Conservation (phyloP, 2,329 filamentous ascomycete species). For the Pseudogymnoascus sp. region DNA sequence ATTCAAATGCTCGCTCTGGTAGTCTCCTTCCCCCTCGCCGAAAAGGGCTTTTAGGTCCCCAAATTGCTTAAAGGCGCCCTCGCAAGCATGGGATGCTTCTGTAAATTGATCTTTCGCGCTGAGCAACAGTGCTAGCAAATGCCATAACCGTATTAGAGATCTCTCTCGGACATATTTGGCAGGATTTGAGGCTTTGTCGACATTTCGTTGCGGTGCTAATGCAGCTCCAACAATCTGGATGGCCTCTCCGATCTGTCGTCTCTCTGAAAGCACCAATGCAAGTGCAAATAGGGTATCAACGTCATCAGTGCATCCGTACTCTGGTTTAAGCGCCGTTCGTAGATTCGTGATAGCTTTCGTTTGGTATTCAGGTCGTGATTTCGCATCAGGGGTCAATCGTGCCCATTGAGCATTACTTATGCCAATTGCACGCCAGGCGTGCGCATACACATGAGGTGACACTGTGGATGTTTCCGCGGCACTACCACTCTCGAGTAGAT, state of each 20-base stretch:
- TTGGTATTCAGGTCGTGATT: conserved; percentile 65
- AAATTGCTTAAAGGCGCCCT: conserved; percentile 88
- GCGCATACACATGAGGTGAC: conserved; percentile 54
- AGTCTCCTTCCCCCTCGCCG: conserved; percentile 50
- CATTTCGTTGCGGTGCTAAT: conserved; percentile 43
- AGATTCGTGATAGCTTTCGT: conserved; percentile 70
- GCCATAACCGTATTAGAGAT: conserved; percentile 74
- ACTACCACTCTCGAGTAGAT: conserved; percentile 17
- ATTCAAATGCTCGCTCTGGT: conserved; percentile 62
- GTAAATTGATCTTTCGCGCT: conserved; percentile 80
- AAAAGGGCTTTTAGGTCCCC: conserved; percentile 64
- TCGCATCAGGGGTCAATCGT: conserved; percentile 68
- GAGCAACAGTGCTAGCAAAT: conserved; percentile 77
- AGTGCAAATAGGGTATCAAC: conserved; percentile 74
- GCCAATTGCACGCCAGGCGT: conserved; percentile 78
- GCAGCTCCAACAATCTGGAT: conserved; percentile 77
- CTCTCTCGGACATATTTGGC: conserved; percentile 44
- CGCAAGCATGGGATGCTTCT: conserved; percentile 74
- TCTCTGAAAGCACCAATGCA: conserved; percentile 79
- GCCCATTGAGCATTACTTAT: conserved; percentile 84
- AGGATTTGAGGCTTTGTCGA: conserved; percentile 38
- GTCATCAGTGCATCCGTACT: conserved; percentile 59
- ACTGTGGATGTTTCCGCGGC: conserved; percentile 31
- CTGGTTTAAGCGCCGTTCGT: conserved; percentile 62
- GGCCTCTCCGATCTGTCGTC: conserved; percentile 69